Evolutionary conservation across 306 rosid genomes (phyloP).

Genomic region (Hippophae tibetana): DNA sequence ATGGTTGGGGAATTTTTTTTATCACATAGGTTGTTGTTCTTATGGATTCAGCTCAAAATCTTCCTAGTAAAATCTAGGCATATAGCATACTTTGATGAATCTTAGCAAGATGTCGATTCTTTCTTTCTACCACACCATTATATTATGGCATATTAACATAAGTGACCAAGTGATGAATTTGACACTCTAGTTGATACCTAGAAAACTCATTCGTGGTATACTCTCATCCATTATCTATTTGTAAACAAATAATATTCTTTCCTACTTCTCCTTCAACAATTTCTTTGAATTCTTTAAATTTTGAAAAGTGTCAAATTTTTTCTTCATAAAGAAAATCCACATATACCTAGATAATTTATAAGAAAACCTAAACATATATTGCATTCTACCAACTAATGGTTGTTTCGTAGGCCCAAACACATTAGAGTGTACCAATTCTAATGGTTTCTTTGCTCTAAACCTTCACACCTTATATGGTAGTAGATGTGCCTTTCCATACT

Average conservation of each 20-base stretch:
- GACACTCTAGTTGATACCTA: not conserved
- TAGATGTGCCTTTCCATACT: too few relatives aligned
- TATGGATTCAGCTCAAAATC: not conserved
- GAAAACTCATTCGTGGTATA: not conserved
- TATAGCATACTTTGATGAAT: not conserved
- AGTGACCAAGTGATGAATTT: not conserved
- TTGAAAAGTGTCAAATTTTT: too few relatives aligned
- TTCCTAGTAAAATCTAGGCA: not conserved
- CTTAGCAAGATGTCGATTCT: conserved; percentile 1
- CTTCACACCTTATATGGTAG: too few relatives aligned
- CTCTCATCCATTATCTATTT: not conserved
- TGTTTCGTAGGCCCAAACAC: too few relatives aligned
- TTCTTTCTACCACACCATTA: not conserved
- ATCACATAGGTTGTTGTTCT: not conserved
- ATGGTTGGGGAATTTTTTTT: not conserved
- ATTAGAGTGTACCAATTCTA: too few relatives aligned
- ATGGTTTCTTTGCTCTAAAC: too few relatives aligned
- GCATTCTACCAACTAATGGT: too few relatives aligned
- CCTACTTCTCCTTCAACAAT: too few relatives aligned
- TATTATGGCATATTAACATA: not conserved
- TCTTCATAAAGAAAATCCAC: not conserved
- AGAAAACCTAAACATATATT: too few relatives aligned
- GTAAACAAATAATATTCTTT: not conserved
- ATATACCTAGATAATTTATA: too few relatives aligned
- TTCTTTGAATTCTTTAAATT: too few relatives aligned